Evolutionary conservation across 345 rosid genomes (phyloP).

Genomic region (Brassica napus): Da-Ae NC_063441.1:1324001-1324500

Average conservation of each 20-base stretch:
- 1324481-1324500: slow-evolving; percentile 77
- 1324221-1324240: slow-evolving; percentile 76
- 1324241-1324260: slow-evolving; percentile 88
- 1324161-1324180: not conserved
- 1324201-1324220: slow-evolving; percentile 79
- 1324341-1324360: slow-evolving; percentile 82
- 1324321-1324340: slow-evolving; percentile 75
- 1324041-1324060: slow-evolving; percentile 70
- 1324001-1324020: slow-evolving; percentile 47
- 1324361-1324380: slow-evolving; percentile 78
- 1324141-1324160: not conserved
- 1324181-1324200: slow-evolving; percentile 42
- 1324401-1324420: not conserved
- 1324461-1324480: slow-evolving; percentile 99
- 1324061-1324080: slow-evolving; percentile 91
- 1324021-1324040: slow-evolving; percentile 87
- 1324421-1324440: not conserved
- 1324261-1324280: slow-evolving; percentile 84
- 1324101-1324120: slow-evolving; percentile 92
- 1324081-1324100: slow-evolving; percentile 80
- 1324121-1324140: slow-evolving; percentile 45
- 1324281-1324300: slow-evolving; percentile 84
- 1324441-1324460: slow-evolving; percentile 20
- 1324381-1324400: slow-evolving; percentile 65
- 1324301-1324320: slow-evolving; percentile 76